Evolutionary conservation across 2,329 filamentous ascomycete genomes (phyloP), one percentile per base, ranked within the genome.

Genomic region (Diaporthe velutina): DNA sequence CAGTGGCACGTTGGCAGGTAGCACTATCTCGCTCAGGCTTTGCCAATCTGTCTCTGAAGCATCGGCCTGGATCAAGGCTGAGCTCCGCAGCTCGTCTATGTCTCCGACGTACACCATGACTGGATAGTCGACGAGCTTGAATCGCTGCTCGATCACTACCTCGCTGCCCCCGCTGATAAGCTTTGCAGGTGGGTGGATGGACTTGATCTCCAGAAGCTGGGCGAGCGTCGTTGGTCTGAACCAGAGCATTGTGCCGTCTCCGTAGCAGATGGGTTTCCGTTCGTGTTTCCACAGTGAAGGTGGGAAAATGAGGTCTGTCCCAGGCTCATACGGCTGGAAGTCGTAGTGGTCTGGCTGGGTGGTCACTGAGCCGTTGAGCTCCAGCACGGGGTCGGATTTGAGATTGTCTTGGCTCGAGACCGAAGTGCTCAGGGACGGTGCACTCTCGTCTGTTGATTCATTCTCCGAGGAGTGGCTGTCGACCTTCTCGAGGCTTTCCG

Each of bases 81-180:
- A 98, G 77, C 95, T 93, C 19, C 95, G 89, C 73, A 99, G 86
- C 83, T 98, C 96, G 0, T 94, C 87, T 75, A 99, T 98, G 80
- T 99, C 97, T 13, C 96, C 96, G 17, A 98, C 94, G 78, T 93
- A 98, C 0, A 99, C 94, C 0, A 96, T 98, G 1, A 94, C 92
- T 4, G 93, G 93, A 81, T 98, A 98, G 79, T 95, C 90, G 87
- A 98, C 90, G 1, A 93, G 95, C 85, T 98, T 98, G 89, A 99
- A 98, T 84, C 98, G 98, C 85, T 97, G 94, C 84, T 99, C 97
- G 76, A 99, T 98, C 83, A 98, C 96, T 0, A 96, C 98, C 83
- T 99, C 97, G 4, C 95, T 98, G 81, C 95, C 98, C 76, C 97
- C 97, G 67, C 95, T 96, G 76, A 99, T 98, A 76, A 99, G 91